Percentiles rank a stretch among this genome's conserved stretches.
These are phyloP conservation scores for Polychytrium aggregatum DNA, from an alignment of 192 early-diverging fungal species.

Conservation along the genomic window DNA sequence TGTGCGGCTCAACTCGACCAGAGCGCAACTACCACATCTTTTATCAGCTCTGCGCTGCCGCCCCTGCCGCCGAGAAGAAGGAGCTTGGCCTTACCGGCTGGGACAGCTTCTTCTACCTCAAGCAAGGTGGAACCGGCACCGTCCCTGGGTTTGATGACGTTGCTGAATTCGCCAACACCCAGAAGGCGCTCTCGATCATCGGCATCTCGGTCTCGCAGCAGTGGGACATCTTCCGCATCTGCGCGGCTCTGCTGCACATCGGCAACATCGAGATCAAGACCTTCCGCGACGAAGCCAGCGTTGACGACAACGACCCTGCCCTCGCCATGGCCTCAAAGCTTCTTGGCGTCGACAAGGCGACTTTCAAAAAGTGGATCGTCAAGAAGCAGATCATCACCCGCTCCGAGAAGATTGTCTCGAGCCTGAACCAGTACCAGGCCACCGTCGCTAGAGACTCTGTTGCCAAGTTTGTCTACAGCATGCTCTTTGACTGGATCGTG, in stretches of 20 bases:
- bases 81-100: slow-evolving; percentile 24
- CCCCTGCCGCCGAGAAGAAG: slow-evolving; percentile 25
- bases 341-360: slow-evolving; percentile 64
- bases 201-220: slow-evolving; percentile 54
- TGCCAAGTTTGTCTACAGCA: slow-evolving; percentile 93
- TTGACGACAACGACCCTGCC: slow-evolving; percentile 64
- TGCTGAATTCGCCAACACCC: slow-evolving; percentile 61
- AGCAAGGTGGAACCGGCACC: slow-evolving; percentile 39
- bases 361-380: slow-evolving; percentile 91
- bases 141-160: slow-evolving; percentile 31
- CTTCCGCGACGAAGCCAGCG: slow-evolving; percentile 48
- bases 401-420: neutral
- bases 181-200: slow-evolving; percentile 63
- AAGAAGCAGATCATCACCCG: slow-evolving; percentile 87
- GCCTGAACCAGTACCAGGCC: slow-evolving; percentile 35
- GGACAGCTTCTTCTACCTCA: slow-evolving; percentile 24
- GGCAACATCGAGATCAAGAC: slow-evolving; percentile 44
- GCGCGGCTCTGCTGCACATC: slow-evolving; percentile 30
- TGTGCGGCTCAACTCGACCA: slow-evolving; percentile 23
- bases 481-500: slow-evolving; percentile 95
- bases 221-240: slow-evolving; percentile 18
- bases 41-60: slow-evolving; percentile 36
- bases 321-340: slow-evolving; percentile 57
- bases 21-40: slow-evolving; percentile 51
- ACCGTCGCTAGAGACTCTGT: slow-evolving; percentile 82